Evolutionary conservation across 2,329 filamentous ascomycete species (phyloP).

Genomic region (Penicillium sclerotiorum): DNA sequence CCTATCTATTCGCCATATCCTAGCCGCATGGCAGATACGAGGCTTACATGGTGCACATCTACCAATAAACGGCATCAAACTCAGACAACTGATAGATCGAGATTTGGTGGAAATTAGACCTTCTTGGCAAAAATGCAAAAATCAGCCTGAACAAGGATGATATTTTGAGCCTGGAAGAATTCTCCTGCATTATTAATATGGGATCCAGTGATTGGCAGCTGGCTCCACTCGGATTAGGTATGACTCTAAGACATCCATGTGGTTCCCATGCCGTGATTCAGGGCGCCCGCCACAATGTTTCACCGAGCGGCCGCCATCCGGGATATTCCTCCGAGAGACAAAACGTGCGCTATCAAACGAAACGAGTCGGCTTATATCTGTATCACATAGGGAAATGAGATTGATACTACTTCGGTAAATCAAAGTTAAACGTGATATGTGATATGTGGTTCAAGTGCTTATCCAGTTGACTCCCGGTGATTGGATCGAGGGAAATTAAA

Average conservation of each 20-base stretch:
- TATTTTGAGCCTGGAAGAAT: not conserved
- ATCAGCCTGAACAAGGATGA: not conserved
- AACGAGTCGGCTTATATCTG: not conserved
- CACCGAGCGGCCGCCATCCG: conserved; percentile 2
- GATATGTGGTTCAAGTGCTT: too few relatives aligned
- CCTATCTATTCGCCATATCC: too few relatives aligned
- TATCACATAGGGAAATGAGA: not conserved
- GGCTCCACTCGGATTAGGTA: not conserved
- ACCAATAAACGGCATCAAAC: not conserved
- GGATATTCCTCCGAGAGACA: not conserved
- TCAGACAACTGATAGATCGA: not conserved
- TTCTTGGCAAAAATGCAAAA: not conserved
- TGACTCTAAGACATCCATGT: conserved; percentile 2
- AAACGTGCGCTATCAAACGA: not conserved
- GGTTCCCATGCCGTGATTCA: conserved; percentile 2
- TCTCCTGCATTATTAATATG: too few relatives aligned
- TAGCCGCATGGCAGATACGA: too few relatives aligned
- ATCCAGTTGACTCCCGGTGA: too few relatives aligned
- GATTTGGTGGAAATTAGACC: not conserved
- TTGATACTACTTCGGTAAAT: too few relatives aligned
- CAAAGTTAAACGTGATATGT: too few relatives aligned
- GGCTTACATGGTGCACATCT: not conserved
- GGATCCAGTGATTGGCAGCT: too few relatives aligned
- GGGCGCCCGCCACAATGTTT: conserved; percentile 4
- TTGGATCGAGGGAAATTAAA: not conserved